Evolutionary conservation across 768 basidiomycete genomes (phyloP).

Genomic region (Trametopsis cervina): DNA sequence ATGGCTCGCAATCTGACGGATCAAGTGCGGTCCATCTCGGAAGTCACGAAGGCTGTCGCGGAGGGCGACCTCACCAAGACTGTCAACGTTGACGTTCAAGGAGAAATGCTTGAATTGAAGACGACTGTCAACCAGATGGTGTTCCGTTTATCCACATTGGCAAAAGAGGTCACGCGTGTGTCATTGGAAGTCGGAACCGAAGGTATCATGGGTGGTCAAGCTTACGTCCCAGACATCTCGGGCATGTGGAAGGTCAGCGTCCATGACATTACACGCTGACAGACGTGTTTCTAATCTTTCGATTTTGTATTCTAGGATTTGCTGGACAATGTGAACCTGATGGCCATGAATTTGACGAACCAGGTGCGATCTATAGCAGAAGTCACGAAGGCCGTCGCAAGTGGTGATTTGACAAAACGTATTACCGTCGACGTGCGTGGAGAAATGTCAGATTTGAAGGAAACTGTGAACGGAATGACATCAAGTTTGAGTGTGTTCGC

Average conservation of each 20-base stretch:
- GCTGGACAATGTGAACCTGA: constrained; percentile 81
- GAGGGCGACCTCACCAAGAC: constrained; percentile 76
- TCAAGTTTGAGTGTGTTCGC: constrained; percentile 80
- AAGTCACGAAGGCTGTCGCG: constrained; percentile 74
- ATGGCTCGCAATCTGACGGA: constrained; percentile 83
- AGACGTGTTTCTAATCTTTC: background rate
- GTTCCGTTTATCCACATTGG: constrained; percentile 61
- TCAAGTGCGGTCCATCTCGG: constrained; percentile 88
- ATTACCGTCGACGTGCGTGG: constrained; percentile 89
- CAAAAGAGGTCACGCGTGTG: constrained; percentile 85
- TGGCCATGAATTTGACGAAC: constrained; percentile 87
- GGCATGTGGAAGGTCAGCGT: constrained; percentile 82
- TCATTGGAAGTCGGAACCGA: constrained; percentile 89
- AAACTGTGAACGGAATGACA: constrained; percentile 96
- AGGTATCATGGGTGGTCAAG: constrained; percentile 91
- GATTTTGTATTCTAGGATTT: constrained; percentile 31
- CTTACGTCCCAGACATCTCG: constrained; percentile 84
- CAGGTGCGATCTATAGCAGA: constrained; percentile 90
- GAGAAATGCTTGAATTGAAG: constrained; percentile 87
- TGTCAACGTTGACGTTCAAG: constrained; percentile 89
- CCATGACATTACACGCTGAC: background rate
- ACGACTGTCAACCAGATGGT: constrained; percentile 79
- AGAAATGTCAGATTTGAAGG: constrained; percentile 85
- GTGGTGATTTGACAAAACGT: constrained; percentile 89
- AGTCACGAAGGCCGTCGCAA: constrained; percentile 93